Conservation (phyloP, 164 flowering plant species). For the Annona squamosa region DNA sequence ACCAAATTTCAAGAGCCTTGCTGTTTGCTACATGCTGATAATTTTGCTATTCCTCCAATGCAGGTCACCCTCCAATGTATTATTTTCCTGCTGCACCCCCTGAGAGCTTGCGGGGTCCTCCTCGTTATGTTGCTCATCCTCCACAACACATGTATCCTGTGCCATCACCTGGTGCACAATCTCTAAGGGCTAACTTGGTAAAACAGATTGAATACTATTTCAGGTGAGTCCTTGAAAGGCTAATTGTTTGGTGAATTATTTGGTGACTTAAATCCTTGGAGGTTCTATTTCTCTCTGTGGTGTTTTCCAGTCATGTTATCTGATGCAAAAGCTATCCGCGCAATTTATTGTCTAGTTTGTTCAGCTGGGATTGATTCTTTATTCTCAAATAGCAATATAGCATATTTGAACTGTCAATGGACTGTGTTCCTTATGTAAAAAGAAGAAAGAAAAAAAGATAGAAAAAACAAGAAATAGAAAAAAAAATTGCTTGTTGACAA, state of each 20-base stretch:
- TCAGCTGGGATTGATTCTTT: too few relatives aligned
- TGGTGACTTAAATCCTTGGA: background rate
- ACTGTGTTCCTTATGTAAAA: too few relatives aligned
- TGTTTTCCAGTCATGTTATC: too few relatives aligned
- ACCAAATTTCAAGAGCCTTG: background rate
- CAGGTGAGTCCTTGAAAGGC: constrained; percentile 42
- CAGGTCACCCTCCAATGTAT: constrained; percentile 55
- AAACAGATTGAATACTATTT: constrained; percentile 94
- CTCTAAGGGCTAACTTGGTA: constrained; percentile 40
- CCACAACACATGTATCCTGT: constrained; percentile 30
- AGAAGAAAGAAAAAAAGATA: too few relatives aligned
- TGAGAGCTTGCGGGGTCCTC: constrained; percentile 43
- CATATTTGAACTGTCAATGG: too few relatives aligned
- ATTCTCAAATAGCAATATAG: too few relatives aligned
- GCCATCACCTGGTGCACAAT: constrained; percentile 29
- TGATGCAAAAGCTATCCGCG: too few relatives aligned
- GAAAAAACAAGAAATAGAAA: too few relatives aligned
- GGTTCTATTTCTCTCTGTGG: too few relatives aligned
- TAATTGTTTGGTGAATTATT: background rate
- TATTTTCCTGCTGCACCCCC: constrained; percentile 58
- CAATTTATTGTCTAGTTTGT: too few relatives aligned
- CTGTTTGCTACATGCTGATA: background rate
- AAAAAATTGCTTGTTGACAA: too few relatives aligned
- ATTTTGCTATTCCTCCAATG: constrained; percentile 1
- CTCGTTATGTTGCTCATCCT: constrained; percentile 45